phyloP scores from a whole-genome alignment of 306 rosid species.

The Lathyrus sativus region DNA sequence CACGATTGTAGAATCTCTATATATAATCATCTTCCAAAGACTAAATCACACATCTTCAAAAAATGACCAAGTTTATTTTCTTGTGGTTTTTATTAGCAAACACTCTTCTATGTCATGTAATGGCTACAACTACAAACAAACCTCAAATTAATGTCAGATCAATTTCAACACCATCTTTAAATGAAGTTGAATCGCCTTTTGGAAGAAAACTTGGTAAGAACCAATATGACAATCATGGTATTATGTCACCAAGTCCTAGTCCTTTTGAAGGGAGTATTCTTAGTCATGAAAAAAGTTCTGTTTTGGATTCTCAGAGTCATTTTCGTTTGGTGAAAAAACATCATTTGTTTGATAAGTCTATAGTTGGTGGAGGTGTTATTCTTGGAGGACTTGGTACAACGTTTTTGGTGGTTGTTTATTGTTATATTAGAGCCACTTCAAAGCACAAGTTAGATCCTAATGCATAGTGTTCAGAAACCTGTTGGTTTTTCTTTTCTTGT shows the following conservation, averaged over 20 bases:
- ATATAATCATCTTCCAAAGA: slow-evolving; percentile 35
- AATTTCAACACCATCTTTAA: not conserved
- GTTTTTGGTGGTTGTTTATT: slow-evolving; percentile 63
- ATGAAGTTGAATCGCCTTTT: not conserved
- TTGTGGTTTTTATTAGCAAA: slow-evolving; percentile 50
- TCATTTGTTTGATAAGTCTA: slow-evolving; percentile 62
- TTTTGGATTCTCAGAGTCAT: slow-evolving; percentile 30
- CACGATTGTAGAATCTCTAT: slow-evolving; percentile 47
- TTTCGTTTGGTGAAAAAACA: slow-evolving; percentile 42
- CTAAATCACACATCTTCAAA: slow-evolving; percentile 19
- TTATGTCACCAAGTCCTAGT: slow-evolving; percentile 35
- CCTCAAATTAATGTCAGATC: too few relatives aligned
- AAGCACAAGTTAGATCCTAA: slow-evolving; percentile 43
- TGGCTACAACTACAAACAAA: slow-evolving; percentile 34
- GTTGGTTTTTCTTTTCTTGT: slow-evolving; percentile 2
- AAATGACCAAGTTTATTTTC: slow-evolving; percentile 52
- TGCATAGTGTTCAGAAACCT: not conserved
- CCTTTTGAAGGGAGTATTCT: slow-evolving; percentile 41
- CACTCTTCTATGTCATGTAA: slow-evolving; percentile 39
- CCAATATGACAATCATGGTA: slow-evolving; percentile 25
- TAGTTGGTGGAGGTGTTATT: slow-evolving; percentile 78
- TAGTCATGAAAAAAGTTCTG: slow-evolving; percentile 35
- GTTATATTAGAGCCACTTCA: slow-evolving; percentile 80
- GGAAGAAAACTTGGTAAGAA: slow-evolving; percentile 68
- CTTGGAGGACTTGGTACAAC: slow-evolving; percentile 88